These are phyloP conservation scores for Bruguiera sexangula DNA, from an alignment of 345 rosid species.

Conservation along the genomic window DNA sequence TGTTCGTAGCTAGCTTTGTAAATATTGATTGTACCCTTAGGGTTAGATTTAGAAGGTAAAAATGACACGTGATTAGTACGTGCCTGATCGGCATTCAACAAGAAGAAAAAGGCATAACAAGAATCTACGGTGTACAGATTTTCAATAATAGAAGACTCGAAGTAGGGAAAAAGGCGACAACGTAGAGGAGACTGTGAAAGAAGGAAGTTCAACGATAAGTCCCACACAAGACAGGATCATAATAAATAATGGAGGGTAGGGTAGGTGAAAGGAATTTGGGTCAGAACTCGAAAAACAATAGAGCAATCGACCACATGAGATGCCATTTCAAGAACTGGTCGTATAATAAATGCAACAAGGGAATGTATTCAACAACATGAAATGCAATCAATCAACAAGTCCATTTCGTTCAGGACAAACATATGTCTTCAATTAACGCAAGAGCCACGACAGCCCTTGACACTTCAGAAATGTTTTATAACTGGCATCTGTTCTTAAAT, in stretches of 20 bases:
- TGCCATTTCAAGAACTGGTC: constrained; percentile 35
- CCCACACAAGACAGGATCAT: constrained; percentile 11
- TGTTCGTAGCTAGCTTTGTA: no score
- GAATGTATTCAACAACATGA: constrained; percentile 38
- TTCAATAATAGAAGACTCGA: background rate
- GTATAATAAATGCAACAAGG: constrained; percentile 57
- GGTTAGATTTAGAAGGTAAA: no score
- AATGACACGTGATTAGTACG: no score
- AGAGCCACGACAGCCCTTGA: background rate
- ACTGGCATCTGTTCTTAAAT: background rate
- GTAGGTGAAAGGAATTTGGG: constrained; percentile 22
- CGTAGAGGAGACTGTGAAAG: background rate
- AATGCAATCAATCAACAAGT: constrained; percentile 19
- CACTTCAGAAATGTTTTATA: background rate
- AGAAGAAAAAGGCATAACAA: background rate
- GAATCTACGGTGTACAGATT: background rate
- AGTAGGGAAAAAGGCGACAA: background rate
- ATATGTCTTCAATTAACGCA: constrained; percentile 1
- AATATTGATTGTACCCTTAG: no score
- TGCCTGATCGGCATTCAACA: no score
- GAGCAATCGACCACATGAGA: constrained; percentile 30
- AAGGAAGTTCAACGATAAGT: constrained; percentile 9
- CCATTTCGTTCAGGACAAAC: constrained; percentile 10
- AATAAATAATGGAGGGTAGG: constrained; percentile 24
- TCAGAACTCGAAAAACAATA: constrained; percentile 28